A percentile compares a stretch with the other conserved stretches of the same genome.
Evolutionary conservation across 2,329 filamentous ascomycete genomes (phyloP).

Genomic region (Pestalotiopsis sp.): DNA sequence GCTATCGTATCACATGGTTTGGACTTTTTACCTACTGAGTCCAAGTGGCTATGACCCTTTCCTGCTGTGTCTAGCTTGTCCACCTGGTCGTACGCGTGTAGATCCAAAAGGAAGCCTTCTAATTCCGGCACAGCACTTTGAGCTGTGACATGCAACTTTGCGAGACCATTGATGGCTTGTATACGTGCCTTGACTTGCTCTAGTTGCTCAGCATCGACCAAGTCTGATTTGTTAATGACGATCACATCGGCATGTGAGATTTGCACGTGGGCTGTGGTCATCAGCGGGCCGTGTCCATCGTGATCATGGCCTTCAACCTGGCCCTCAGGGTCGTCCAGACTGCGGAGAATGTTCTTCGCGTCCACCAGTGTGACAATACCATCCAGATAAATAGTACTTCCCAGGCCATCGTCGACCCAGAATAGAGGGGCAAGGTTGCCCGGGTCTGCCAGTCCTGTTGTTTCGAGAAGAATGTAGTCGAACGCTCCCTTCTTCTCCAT

Average conservation of each 20-base stretch:
- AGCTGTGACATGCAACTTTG: conserved; percentile 80
- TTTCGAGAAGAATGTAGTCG: conserved; percentile 97
- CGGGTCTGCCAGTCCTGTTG: conserved; percentile 91
- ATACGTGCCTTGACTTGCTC: conserved; percentile 71
- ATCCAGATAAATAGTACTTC: conserved; percentile 93
- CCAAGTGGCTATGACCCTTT: conserved; percentile 88
- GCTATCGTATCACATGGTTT: not conserved
- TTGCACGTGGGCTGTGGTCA: conserved; percentile 93
- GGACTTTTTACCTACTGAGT: conserved; percentile 63
- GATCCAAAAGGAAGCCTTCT: conserved; percentile 83
- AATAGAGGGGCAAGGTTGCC: conserved; percentile 95
- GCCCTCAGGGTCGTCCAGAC: conserved; percentile 72
- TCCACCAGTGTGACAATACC: conserved; percentile 96
- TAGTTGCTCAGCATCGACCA: conserved; percentile 74
- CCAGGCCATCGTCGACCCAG: conserved; percentile 96
- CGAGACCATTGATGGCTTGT: conserved; percentile 84
- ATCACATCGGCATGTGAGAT: conserved; percentile 97
- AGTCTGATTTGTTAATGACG: conserved; percentile 90
- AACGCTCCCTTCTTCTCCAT: conserved; percentile 95
- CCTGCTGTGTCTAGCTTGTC: conserved; percentile 69
- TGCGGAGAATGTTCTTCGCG: conserved; percentile 85
- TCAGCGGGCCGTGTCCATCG: conserved; percentile 62
- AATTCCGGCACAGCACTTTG: conserved; percentile 80
- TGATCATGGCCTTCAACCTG: conserved; percentile 56
- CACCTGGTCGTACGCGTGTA: conserved; percentile 90